Base-by-base conservation (phyloP, 2,329 filamentous ascomycete genomes). In the Alternaria infectoria region DNA sequence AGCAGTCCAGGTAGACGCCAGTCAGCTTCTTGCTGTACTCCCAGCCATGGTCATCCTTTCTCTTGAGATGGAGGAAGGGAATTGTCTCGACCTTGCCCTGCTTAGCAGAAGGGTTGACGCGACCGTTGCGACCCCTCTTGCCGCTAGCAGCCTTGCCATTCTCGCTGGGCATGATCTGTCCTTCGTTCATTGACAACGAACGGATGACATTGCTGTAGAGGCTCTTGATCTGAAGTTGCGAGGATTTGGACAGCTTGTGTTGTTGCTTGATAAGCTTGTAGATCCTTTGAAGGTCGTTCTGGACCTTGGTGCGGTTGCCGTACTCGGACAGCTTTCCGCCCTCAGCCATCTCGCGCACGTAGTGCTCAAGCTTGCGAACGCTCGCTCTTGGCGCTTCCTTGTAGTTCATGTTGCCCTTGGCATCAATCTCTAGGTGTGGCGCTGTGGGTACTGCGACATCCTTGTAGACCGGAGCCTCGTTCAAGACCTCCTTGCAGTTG, bases 11-110 rank as follows among this genome's bases (percentile, higher is more conserved):
- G 80, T 99, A 99, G 72, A 94, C 82, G 61, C 93, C 92, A 23
- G 96, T 98, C 61, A 99, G 88, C 85, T 96, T 97, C 88, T 98
- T 99, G 89, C 93, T 98, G 86, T 98, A 99, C 77, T 98, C 94
- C 96, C 96, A 99, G 65, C 95, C 95, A 76, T 97, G 91, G 66
- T 94, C 89, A 57, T 92, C 90, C 83, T 97, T 96, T 81, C 93
- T 92, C 88, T 97, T 97, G 61, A 99, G 86, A 80, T 99, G 96
- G 57, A 99, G 84, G 89, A 99, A 99, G 32, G 96, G 96, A 72
- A 99, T 96, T 17, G 96, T 97, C 84, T 98, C 95, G 61, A 96
- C 90, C 85, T 97, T 97, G 81, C 93, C 93, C 62, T 85, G 82
- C 85, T 96, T 96, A 74, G 86, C 83, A 46, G 81, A 81, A 51